Evolutionary conservation across 2,329 filamentous ascomycete genomes (phyloP), one percentile per base, ranked within the genome.

Genomic region (Fusarium vanettenii): DNA sequence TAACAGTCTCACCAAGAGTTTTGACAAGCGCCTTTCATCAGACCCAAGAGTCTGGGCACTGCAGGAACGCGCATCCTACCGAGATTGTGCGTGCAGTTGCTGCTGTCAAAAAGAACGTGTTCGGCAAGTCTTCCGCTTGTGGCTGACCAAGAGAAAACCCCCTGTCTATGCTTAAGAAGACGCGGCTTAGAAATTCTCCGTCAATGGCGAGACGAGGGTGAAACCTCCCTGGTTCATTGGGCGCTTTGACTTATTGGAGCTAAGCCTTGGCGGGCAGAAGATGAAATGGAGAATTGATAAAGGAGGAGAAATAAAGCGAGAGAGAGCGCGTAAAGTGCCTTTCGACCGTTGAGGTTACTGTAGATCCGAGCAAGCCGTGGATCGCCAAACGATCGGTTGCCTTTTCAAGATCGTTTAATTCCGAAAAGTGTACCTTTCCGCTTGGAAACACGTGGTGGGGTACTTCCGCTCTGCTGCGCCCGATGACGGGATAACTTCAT

Each of bases 151-250:
- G 18, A 18, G 5, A 5, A 11, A n/a, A 18, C 1, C 25, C 45
- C 45, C 45, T 50, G 45, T 50, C 45, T 29, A 50, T 50, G 45
- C 45, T 50, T 50, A 29, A 50, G 16, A 10, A 43, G 22, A 48
- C 16, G 45, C 45, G 45, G 45, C 22, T 50, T 16, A 8, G 27
- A 72, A 60, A 74, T 74, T 74, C 72, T 75, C 72, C 72, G 52
- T 74, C 72, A 74, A 74, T 74, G 60, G 72, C 72, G 72, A 75
- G 72, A 74, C 72, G 62, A n/a, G 45, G 52, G 60, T 74, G 72
- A 72, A 75, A 69, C 75, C 75, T 45, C 66, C 75, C 72, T 71
- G 57, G 66, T 69, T 69, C 64, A 56, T 69, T 69, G 14, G 45
- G 45, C 22, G 45, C 45, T 18, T 50, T 50, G 45, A 27, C 18